Evolutionary conservation across 2,329 filamentous ascomycete species (phyloP).

Genomic region (Fusarium sororula): DNA sequence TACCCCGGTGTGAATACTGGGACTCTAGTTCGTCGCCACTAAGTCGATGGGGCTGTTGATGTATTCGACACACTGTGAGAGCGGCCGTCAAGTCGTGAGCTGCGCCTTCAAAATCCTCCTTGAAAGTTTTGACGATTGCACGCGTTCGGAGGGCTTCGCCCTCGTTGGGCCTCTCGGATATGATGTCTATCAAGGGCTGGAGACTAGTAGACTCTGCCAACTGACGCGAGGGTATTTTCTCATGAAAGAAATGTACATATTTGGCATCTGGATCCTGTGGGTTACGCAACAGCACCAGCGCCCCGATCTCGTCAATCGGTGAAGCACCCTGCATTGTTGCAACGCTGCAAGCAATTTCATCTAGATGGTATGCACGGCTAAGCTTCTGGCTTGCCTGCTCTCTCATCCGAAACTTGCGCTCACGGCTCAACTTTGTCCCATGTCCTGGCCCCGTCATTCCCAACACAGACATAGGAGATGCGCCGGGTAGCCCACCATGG

Average conservation of each 20-base stretch:
- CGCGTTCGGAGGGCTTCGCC: conserved; percentile 75
- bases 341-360: conserved; percentile 85
- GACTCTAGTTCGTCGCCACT: conserved; percentile 62
- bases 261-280: conserved; percentile 76
- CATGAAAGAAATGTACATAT: conserved; percentile 93
- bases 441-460: conserved; percentile 59
- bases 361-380: conserved; percentile 78
- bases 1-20: conserved; percentile 42
- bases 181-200: conserved; percentile 72
- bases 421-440: conserved; percentile 74
- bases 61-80: conserved; percentile 63
- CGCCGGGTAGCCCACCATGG: conserved; percentile 51
- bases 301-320: conserved; percentile 79
- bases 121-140: conserved; percentile 78
- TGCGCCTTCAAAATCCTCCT: conserved; percentile 76
- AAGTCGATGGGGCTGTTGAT: conserved; percentile 61
- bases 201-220: conserved; percentile 77
- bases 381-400: conserved; percentile 83
- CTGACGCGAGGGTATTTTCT: conserved; percentile 83
- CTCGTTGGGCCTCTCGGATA: conserved; percentile 69
- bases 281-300: conserved; percentile 75
- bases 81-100: conserved; percentile 75
- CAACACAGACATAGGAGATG: conserved; percentile 29
- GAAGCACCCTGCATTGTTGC: conserved; percentile 85
- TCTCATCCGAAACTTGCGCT: conserved; percentile 80